Percentiles rank a stretch among this genome's conserved stretches.
These are phyloP conservation scores for Centaurea solstitialis DNA, from an alignment of 129 eudicot genomes.

Conservation along the genomic window DNA sequence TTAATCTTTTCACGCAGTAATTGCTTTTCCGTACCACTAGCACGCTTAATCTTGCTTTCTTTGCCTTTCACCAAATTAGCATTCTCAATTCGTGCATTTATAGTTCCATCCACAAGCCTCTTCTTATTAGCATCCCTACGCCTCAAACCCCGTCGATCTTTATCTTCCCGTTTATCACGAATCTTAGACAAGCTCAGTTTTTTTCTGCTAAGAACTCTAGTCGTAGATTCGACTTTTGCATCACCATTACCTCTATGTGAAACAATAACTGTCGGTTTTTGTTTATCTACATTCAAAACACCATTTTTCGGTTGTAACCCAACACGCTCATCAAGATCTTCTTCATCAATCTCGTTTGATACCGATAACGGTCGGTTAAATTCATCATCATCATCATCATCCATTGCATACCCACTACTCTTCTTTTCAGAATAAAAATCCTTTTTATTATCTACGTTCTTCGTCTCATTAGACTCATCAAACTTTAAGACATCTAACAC, in stretches of 20 bases:
- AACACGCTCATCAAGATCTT: constrained; percentile 47
- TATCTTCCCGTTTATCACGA: constrained; percentile 20
- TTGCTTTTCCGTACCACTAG: constrained; percentile 84
- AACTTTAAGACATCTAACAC: constrained; percentile 56
- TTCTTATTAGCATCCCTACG: constrained; percentile 33
- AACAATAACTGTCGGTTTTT: constrained; percentile 32
- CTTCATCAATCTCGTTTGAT: constrained; percentile 42
- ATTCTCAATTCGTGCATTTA: constrained; percentile 29
- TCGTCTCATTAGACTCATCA: constrained; percentile 59
- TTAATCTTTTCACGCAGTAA: constrained; percentile 73
- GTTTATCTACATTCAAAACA: constrained; percentile 54
- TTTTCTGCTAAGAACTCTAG: constrained; percentile 24
- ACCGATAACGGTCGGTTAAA: constrained; percentile 39
- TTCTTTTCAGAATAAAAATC: constrained; percentile 28
- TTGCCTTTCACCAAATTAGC: constrained; percentile 35
- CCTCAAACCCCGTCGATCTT: constrained; percentile 36
- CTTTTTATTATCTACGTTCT: constrained; percentile 37
- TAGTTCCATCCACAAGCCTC: constrained; percentile 28
- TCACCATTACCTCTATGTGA: neutral
- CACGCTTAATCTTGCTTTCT: constrained; percentile 68
- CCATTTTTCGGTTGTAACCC: constrained; percentile 69
- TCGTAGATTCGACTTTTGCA: constrained; percentile 18
- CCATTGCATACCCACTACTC: constrained; percentile 29
- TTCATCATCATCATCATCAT: constrained; percentile 50
- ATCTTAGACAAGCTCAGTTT: constrained; percentile 2